Conservation (phyloP, 2,329 filamentous ascomycete species). For the Fusarium cicatricum region DNA sequence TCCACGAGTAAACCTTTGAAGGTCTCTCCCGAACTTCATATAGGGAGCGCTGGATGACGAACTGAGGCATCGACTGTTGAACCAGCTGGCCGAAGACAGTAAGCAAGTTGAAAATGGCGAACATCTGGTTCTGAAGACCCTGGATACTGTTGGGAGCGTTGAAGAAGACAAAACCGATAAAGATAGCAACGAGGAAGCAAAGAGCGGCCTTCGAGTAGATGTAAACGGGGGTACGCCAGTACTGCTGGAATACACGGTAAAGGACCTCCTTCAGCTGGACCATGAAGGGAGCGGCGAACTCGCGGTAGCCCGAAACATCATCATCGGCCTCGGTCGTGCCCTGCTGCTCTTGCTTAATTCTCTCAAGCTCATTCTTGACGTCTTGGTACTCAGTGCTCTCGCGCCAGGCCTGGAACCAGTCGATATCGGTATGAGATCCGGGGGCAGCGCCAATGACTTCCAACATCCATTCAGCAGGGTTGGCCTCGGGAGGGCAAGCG, state of each 20-base stretch:
- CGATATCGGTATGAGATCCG: constrained; percentile 67
- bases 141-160: constrained; percentile 75
- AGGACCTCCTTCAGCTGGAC: constrained; percentile 73
- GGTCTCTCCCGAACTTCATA: constrained; percentile 88
- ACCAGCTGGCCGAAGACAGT: constrained; percentile 83
- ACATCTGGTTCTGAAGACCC: constrained; percentile 87
- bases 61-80: constrained; percentile 86
- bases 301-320: constrained; percentile 63
- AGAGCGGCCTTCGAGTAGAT: constrained; percentile 84
- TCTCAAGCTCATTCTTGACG: constrained; percentile 65
- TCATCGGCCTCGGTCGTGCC: constrained; percentile 43
- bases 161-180: constrained; percentile 85
- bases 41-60: constrained; percentile 80
- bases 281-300: constrained; percentile 81
- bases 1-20: constrained; percentile 86
- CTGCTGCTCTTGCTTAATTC: constrained; percentile 61
- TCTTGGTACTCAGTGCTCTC: constrained; percentile 63
- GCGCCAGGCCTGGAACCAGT: constrained; percentile 72
- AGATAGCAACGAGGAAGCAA: constrained; percentile 71
- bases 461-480: constrained; percentile 85
- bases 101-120: constrained; percentile 83
- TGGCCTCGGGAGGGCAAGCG: constrained; percentile 71
- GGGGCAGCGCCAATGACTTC: constrained; percentile 70
- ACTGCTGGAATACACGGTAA: constrained; percentile 84
- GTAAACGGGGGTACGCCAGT: constrained; percentile 89